Conservation (phyloP, 306 rosid species). For the Hippophae tibetana region DNA sequence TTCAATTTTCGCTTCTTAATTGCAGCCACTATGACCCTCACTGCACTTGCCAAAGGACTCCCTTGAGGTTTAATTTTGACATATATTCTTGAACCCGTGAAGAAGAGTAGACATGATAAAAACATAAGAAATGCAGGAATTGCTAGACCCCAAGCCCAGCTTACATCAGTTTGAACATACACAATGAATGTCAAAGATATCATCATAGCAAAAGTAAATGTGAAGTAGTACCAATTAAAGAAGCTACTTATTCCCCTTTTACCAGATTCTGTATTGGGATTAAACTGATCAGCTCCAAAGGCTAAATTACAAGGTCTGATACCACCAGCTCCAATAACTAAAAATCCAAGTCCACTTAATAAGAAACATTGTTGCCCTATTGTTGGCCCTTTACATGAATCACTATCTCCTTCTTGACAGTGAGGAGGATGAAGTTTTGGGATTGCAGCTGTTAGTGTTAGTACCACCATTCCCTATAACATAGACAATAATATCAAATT, state of each 20-base stretch:
- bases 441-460: constrained; percentile 62
- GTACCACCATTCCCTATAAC: constrained; percentile 54
- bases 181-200: constrained; percentile 61
- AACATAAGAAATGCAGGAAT: constrained; percentile 73
- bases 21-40: constrained; percentile 51
- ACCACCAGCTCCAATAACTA: constrained; percentile 74
- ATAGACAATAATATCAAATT: constrained; percentile 2
- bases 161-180: constrained; percentile 63
- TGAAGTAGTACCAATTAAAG: constrained; percentile 92
- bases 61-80: constrained; percentile 71
- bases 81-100: constrained; percentile 53
- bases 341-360: constrained; percentile 37
- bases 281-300: constrained; percentile 89
- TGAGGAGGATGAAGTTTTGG: constrained; percentile 64
- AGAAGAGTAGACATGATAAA: constrained; percentile 48
- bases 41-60: constrained; percentile 60
- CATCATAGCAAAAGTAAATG: constrained; percentile 71
- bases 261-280: constrained; percentile 70
- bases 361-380: constrained; percentile 59
- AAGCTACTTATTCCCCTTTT: constrained; percentile 69
- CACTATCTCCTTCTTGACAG: constrained; percentile 30
- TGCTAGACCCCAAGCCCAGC: constrained; percentile 76
- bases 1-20: constrained; percentile 42
- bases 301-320: constrained; percentile 80
- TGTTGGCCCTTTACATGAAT: constrained; percentile 53